Percentiles rank a stretch among this genome's conserved stretches.
These are phyloP conservation scores for Psilocybe azurescens DNA, from an alignment of 768 basidiomycete genomes.

Conservation along the genomic window DNA sequence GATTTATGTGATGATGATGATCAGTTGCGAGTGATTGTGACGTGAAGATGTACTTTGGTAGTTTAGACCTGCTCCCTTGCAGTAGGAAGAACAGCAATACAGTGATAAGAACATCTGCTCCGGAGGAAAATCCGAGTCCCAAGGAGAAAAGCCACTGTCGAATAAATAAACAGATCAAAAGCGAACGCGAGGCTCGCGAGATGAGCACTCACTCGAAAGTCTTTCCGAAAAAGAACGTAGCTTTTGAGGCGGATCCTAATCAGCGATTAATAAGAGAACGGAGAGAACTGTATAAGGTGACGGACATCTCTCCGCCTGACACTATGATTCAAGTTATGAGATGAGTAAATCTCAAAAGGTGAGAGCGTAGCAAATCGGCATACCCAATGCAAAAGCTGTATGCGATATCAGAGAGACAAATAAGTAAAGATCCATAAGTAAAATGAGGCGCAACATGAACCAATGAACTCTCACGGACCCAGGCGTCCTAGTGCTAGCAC, in stretches of 20 bases:
- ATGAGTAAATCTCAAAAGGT: neutral
- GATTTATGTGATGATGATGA: conserved; percentile 9
- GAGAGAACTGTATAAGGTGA: neutral
- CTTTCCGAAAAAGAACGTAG: conserved; percentile 15
- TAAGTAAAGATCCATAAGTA: neutral
- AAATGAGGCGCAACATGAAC: neutral
- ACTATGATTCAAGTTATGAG: conserved; percentile 5
- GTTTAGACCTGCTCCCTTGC: conserved; percentile 37
- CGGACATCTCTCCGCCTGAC: conserved; percentile 24
- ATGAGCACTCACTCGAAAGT: conserved; percentile 21
- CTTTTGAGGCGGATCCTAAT: conserved; percentile 28
- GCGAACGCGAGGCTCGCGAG: too few species aligned
- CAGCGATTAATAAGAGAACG: neutral
- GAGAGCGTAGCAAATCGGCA: neutral
- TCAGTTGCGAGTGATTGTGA: neutral
- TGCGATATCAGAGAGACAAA: neutral
- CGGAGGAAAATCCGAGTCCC: conserved; percentile 54
- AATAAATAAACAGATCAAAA: conserved; percentile 1
- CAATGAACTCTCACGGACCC: neutral
- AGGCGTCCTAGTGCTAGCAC: conserved; percentile 10
- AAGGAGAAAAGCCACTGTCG: conserved; percentile 56
- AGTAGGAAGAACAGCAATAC: conserved; percentile 47
- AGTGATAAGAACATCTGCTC: conserved; percentile 52
- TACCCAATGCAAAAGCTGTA: conserved; percentile 34
- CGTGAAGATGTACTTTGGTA: conserved; percentile 35